Base-by-base conservation (phyloP, 352 stramenopile genomes). In the Phytopythium aichiense region DNA sequence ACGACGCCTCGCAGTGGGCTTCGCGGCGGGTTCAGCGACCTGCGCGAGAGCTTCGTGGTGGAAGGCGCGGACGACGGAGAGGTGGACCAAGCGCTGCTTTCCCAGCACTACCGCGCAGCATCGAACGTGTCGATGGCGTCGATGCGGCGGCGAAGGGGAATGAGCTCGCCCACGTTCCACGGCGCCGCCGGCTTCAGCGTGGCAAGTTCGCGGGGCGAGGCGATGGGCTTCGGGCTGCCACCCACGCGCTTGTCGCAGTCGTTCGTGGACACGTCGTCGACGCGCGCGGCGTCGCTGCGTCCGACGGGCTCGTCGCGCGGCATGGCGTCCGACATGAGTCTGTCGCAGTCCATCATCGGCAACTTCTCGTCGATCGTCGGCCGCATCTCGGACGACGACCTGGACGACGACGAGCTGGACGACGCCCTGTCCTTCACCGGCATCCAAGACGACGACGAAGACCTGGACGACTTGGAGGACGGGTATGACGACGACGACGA, bases 361-460 rank as follows among this genome's bases (percentile, higher is more conserved):
- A 92, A 84, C 40, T 92, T 91, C 60, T 88, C 83, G 46, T 75
- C 77, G 18, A 56, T 90, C 8, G 80, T 89, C 33, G 72, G 79
- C 2, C 66, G 76, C 0, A 76, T 89, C 62, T 82, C 77, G 22
- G 83, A 92, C 61, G 82, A 92, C 46, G 59, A 81, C 0, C 54
- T 84, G 7, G 78, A 87, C 35, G 78, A 84, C 43, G 78, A 87
- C 40, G 78, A 84, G 33, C 76, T 84, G 38, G 67, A 76, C 31
- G 71, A 75, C 23, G 70, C 72, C 18, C 48, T 71, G 38, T 73
- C 60, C n/a, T 78, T 73, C 54, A 66, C 63, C 18, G 68, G 68
- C n/a, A 70, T 79, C 60, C 68, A 74, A 50, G 71, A 76, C 22
- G 68, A 74, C 38, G 65, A 76, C 48, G 63, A 72, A 12, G 68